These are phyloP conservation scores for Allantophomopsis lycopodina DNA, from an alignment of 2,329 filamentous ascomycete genomes.

Conservation along the genomic window DNA sequence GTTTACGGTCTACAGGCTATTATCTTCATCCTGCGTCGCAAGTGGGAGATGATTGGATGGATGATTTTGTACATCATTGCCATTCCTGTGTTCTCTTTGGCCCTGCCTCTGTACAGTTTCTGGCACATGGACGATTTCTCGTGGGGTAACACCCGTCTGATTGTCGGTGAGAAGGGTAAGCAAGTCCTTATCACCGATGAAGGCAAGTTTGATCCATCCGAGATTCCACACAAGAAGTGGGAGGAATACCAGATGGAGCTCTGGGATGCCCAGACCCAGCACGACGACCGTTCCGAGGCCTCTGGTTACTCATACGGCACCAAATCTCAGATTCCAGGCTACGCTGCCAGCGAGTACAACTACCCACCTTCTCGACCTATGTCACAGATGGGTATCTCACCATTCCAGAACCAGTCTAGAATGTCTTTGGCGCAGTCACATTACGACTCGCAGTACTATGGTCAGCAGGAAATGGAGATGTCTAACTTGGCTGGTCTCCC, in stretches of 20 bases:
- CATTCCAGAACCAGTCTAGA: constrained; percentile 34
- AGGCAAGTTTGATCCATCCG: constrained; percentile 88
- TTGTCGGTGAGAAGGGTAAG: constrained; percentile 84
- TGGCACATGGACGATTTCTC: constrained; percentile 99
- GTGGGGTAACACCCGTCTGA: constrained; percentile 97
- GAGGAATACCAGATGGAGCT: constrained; percentile 97
- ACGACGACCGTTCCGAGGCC: constrained; percentile 71
- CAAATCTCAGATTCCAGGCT: constrained; percentile 47
- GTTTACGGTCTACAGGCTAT: constrained; percentile 95
- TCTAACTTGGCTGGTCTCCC: constrained; percentile 60
- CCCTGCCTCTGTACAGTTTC: constrained; percentile 84
- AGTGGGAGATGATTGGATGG: constrained; percentile 99
- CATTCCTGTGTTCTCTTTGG: constrained; percentile 83
- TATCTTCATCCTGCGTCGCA: constrained; percentile 90
- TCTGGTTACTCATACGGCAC: constrained; percentile 94
- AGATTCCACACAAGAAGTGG: constrained; percentile 97
- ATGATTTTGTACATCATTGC: constrained; percentile 93
- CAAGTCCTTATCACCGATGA: constrained; percentile 92
- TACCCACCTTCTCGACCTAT: constrained; percentile 38
- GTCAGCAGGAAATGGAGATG: constrained; percentile 59
- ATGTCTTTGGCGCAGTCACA: constrained; percentile 74
- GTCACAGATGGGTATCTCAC: constrained; percentile 19
- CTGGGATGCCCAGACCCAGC: constrained; percentile 73
- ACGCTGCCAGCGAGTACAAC: constrained; percentile 52
- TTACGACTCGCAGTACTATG: constrained; percentile 33